phyloP scores from a whole-genome alignment of 2,329 filamentous ascomycete genomes.

The Davidsoniella eucalypti region DNA sequence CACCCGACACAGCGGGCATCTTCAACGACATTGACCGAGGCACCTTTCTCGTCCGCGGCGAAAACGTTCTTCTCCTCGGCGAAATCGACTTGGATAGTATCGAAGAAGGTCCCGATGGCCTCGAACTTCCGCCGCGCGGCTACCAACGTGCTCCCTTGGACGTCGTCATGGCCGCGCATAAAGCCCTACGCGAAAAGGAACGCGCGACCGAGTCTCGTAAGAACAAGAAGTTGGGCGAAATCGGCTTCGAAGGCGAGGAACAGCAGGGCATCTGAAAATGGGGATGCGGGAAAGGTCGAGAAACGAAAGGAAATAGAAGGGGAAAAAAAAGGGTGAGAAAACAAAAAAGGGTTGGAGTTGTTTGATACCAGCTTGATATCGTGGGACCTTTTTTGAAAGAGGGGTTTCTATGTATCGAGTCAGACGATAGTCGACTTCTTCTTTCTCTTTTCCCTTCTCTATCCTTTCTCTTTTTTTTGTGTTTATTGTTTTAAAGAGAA shows the following conservation, averaged over 20 bases:
- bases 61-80: conserved; percentile 90
- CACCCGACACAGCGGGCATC: conserved; percentile 28
- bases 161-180: conserved; percentile 55
- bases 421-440: background rate
- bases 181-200: conserved; percentile 51
- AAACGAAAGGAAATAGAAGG: background rate
- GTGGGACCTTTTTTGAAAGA: background rate
- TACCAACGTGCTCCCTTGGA: conserved; percentile 50
- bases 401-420: no score
- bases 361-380: background rate
- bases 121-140: conserved; percentile 50
- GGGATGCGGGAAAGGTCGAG: conserved; percentile 15
- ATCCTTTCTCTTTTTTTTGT: conserved; percentile 11
- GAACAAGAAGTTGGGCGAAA: conserved; percentile 51
- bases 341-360: background rate
- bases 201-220: conserved; percentile 59
- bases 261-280: no score
- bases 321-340: background rate
- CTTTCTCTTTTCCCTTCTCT: conserved; percentile 9
- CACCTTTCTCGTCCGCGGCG: conserved; percentile 80
- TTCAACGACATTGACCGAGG: conserved; percentile 78
- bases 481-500: conserved; percentile 14
- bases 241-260: conserved; percentile 73
- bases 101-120: conserved; percentile 60
- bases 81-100: conserved; percentile 96